phyloP scores from a whole-genome alignment of 192 early-diverging fungal species.

The Geranomyces variabilis region DNA sequence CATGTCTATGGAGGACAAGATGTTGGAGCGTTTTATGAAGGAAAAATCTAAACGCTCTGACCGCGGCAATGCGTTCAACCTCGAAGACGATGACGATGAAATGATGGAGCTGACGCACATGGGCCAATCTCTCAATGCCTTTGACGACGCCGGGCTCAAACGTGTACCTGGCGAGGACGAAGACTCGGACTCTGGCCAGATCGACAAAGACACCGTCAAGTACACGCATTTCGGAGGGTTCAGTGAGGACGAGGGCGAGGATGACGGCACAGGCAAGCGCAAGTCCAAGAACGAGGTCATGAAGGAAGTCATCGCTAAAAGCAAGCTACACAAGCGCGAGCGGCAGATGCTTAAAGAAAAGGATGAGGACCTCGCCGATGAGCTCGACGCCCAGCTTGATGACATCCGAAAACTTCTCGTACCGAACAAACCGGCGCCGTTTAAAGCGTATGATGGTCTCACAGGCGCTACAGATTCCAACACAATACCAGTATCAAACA shows the following conservation, averaged over 20 bases:
- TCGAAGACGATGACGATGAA: slow-evolving; percentile 65
- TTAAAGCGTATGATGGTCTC: slow-evolving; percentile 42
- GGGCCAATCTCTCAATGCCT: slow-evolving; percentile 86
- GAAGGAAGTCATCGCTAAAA: slow-evolving; percentile 97
- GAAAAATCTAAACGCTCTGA: slow-evolving; percentile 61
- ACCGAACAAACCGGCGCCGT: slow-evolving; percentile 36
- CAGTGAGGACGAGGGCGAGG: slow-evolving; percentile 54
- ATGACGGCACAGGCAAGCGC: slow-evolving; percentile 43
- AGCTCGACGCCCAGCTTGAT: slow-evolving; percentile 89
- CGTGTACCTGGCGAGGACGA: slow-evolving; percentile 55
- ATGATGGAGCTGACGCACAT: slow-evolving; percentile 82
- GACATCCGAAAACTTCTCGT: slow-evolving; percentile 74
- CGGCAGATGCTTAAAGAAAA: slow-evolving; percentile 87
- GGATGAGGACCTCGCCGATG: slow-evolving; percentile 75
- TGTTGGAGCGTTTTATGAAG: slow-evolving; percentile 89
- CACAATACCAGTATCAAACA: slow-evolving; percentile 11
- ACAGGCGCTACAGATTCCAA: slow-evolving; percentile 22
- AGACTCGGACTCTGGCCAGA: slow-evolving; percentile 37
- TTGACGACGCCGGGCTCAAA: slow-evolving; percentile 71
- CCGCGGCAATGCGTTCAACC: slow-evolving; percentile 66
- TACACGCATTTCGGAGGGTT: slow-evolving; percentile 90
- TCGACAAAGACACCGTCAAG: slow-evolving; percentile 73
- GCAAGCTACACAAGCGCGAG: slow-evolving; percentile 92
- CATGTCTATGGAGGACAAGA: slow-evolving; percentile 93
- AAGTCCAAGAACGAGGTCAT: slow-evolving; percentile 95